Evolutionary conservation across 2,329 filamentous ascomycete species (phyloP).

Genomic region (Alternaria longipes): DNA sequence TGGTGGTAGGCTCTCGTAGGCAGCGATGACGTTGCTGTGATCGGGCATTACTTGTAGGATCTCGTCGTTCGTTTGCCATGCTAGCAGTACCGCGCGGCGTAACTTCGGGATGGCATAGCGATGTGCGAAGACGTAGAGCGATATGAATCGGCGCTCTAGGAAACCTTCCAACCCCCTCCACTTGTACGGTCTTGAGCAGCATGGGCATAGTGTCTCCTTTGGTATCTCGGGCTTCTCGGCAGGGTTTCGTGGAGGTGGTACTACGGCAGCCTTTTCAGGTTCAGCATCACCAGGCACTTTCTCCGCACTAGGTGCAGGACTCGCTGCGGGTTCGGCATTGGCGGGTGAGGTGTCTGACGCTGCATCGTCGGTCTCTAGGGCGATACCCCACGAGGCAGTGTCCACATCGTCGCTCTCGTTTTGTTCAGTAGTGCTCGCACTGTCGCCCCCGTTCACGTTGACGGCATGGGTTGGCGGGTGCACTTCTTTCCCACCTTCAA

Average conservation of each 20-base stretch:
- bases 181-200: conserved; percentile 48
- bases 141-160: conserved; percentile 48
- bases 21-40: conserved; percentile 49
- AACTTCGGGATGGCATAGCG: conserved; percentile 45
- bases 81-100: conserved; percentile 43
- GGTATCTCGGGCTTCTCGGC: conserved; percentile 47
- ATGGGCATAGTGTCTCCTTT: conserved; percentile 48
- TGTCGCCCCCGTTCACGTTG: conserved; percentile 30
- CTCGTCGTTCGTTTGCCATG: conserved; percentile 50
- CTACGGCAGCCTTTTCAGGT: conserved; percentile 32
- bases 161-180: conserved; percentile 51
- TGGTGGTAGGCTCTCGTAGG: conserved; percentile 43
- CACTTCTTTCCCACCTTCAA: conserved; percentile 47
- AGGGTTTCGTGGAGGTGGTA: conserved; percentile 40
- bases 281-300: conserved; percentile 44
- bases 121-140: conserved; percentile 47
- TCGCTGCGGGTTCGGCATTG: conserved; percentile 20
- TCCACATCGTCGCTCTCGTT: conserved; percentile 46
- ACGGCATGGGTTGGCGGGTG: conserved; percentile 41
- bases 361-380: conserved; percentile 43
- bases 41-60: conserved; percentile 50
- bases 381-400: conserved; percentile 47
- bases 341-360: conserved; percentile 17
- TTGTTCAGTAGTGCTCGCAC: conserved; percentile 20
- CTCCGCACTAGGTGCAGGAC: conserved; percentile 34